phyloP scores from a whole-genome alignment of 108 stramenopile species.

The Nitzschia inconspicua region DNA sequence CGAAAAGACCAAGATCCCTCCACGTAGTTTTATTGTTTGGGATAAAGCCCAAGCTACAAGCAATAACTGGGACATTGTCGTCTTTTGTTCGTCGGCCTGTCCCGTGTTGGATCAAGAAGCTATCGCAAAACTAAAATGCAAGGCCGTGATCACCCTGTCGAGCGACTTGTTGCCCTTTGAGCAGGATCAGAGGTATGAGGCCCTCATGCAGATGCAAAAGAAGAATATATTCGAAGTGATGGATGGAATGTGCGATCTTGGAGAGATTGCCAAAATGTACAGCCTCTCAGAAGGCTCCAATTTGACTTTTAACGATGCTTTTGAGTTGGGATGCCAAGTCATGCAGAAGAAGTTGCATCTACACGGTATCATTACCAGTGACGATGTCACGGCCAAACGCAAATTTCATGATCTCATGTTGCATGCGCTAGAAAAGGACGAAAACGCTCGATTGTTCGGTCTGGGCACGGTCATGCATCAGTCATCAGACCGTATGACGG shows the following conservation, averaged over 20 bases:
- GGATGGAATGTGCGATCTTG: conserved; percentile 26
- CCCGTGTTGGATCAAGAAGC: conserved; percentile 4
- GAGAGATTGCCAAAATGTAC: conserved; percentile 26
- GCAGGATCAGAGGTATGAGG: background rate
- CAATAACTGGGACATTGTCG: conserved; percentile 20
- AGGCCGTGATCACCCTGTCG: conserved; percentile 19
- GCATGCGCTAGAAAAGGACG: conserved; percentile 20
- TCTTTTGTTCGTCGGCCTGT: conserved; percentile 27
- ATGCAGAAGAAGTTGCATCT: conserved; percentile 36
- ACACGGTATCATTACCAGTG: conserved; percentile 24
- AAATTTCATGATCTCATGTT: conserved; percentile 25
- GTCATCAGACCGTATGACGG: conserved; percentile 30
- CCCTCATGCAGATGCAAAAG: conserved; percentile 11
- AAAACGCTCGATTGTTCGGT: conserved; percentile 20
- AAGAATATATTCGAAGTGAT: conserved; percentile 16
- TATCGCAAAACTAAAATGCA: conserved; percentile 4
- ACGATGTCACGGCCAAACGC: conserved; percentile 19
- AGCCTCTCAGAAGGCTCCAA: conserved; percentile 3
- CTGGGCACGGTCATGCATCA: conserved; percentile 31
- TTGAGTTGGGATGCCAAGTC: conserved; percentile 14
- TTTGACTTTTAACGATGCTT: conserved; percentile 18
- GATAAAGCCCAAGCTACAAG: background rate
- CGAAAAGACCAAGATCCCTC: conserved; percentile 8
- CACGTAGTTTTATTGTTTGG: conserved; percentile 13
- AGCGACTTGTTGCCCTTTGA: conserved; percentile 14